phyloP scores from a whole-genome alignment of 2,329 filamentous ascomycete species.

The Dactylellina leptospora region DNA sequence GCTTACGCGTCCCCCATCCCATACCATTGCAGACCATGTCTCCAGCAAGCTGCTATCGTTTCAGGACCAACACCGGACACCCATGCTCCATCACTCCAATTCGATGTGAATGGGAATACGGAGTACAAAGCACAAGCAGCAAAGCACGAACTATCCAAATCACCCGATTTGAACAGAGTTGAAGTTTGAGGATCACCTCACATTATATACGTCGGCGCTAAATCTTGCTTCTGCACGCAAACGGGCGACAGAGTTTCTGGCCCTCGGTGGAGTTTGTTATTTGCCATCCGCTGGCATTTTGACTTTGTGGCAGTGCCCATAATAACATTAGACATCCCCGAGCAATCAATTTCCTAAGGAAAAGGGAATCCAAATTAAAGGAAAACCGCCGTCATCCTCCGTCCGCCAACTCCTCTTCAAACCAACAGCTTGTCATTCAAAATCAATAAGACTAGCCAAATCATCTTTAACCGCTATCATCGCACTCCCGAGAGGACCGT shows the following conservation, averaged over 20 bases:
- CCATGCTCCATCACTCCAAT: constrained; percentile 12
- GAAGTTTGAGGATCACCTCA: constrained; percentile 51
- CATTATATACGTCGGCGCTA: constrained; percentile 47
- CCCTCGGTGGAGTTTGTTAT: not conserved
- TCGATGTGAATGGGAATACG: constrained; percentile 37
- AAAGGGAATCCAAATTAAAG: not conserved
- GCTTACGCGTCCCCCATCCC: constrained; percentile 44
- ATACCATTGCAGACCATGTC: constrained; percentile 34
- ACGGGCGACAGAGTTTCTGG: constrained; percentile 23
- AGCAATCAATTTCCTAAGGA: constrained; percentile 7
- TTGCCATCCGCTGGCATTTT: constrained; percentile 9
- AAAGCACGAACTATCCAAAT: constrained; percentile 30
- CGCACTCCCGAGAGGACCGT: too few relatives aligned
- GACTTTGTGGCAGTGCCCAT: constrained; percentile 47
- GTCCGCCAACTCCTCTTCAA: not conserved
- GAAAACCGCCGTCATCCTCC: constrained; percentile 1
- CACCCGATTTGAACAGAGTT: constrained; percentile 28
- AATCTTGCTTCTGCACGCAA: constrained; percentile 41
- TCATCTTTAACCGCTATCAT: not conserved
- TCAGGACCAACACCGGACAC: constrained; percentile 41
- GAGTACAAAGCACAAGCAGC: constrained; percentile 23
- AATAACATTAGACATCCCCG: too few relatives aligned
- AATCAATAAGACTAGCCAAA: not conserved
- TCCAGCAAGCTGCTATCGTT: constrained; percentile 36
- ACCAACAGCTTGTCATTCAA: not conserved